Base-by-base conservation (phyloP, 306 rosid species). In the Styphnolobium japonicum region DNA sequence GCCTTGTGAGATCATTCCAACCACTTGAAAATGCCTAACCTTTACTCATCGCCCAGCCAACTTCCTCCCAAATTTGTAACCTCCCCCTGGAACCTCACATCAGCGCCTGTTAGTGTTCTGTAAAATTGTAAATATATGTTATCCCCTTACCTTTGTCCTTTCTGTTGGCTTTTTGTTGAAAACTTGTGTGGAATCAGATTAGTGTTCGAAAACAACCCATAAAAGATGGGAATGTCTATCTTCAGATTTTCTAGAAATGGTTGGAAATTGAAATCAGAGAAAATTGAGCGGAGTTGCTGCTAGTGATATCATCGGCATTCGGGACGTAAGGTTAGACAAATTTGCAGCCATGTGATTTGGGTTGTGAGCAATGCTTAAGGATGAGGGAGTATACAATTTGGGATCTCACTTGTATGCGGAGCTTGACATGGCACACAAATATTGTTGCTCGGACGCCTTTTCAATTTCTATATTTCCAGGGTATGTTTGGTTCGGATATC, bases 1-100 rank as follows among this genome's bases (percentile, higher is more conserved):
- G 85, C 21, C 57, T 65, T 77, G 46, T 73, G 81, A 78, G 40
- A 76, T 85, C 85, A 83, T 56, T 67, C 82, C 80, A 81, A 75
- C 86, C 60, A 68, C 87, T 80, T 45, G 23, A 27, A 67, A 84
- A 72, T 77, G 62, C 42, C 71, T 46, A 51, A 46, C 58, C 65
- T 23, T 65, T 49, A 29, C 74, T 66, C 63, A 49, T 61, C 21
- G n/a, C n/a, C n/a, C n/a, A n/a, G n/a, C n/a, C n/a, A n/a, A n/a
- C n/a, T n/a, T n/a, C n/a, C n/a, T 37, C 53, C 31, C 5, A 12
- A 39, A 73, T 12, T 22, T 12, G 27, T 81, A 73, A 74, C 40
- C 57, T 42, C 61, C 64, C 43, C 23, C 10, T 71, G 81, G 79
- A 25, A 65, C 25, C 22, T 57, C 46, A 18, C 62, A 31, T 48